These are phyloP conservation scores for Ilex asprella DNA, from an alignment of 257 asterid species.

Conservation along the genomic window DNA sequence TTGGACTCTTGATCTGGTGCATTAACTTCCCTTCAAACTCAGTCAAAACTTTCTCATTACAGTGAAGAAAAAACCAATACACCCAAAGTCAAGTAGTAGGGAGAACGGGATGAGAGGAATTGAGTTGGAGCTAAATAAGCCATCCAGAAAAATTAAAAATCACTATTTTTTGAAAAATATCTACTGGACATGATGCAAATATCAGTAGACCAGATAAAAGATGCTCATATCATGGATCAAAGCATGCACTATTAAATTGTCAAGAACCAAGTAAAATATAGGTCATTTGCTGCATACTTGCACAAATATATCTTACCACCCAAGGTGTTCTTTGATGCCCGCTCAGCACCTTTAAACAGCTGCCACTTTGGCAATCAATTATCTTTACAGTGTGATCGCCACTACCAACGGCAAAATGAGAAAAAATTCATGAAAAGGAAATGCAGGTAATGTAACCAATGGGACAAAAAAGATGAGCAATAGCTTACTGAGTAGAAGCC, in stretches of 20 bases:
- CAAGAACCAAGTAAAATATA: background rate
- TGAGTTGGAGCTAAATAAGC: too few species aligned
- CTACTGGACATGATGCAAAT: background rate
- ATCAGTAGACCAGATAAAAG: background rate
- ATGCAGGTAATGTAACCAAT: background rate
- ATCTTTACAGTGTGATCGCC: slow-evolving; percentile 22
- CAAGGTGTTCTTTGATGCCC: slow-evolving; percentile 22
- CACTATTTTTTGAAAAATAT: background rate
- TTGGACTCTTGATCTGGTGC: background rate
- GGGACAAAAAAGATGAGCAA: background rate
- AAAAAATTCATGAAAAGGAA: background rate
- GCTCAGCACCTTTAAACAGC: slow-evolving; percentile 16
- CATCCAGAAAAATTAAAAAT: background rate
- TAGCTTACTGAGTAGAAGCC: slow-evolving; percentile 18
- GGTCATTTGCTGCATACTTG: background rate
- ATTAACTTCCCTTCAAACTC: background rate
- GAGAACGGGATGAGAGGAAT: background rate
- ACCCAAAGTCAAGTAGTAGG: background rate
- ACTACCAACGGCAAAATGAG: slow-evolving; percentile 2
- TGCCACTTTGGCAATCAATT: slow-evolving; percentile 17
- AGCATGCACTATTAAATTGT: background rate
- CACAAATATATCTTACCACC: slow-evolving; percentile 14
- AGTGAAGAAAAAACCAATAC: background rate
- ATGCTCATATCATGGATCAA: background rate
- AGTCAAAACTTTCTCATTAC: background rate